These are phyloP conservation scores for Ogataea pini DNA, from an alignment of 805 yeast species.

Conservation along the genomic window DNA sequence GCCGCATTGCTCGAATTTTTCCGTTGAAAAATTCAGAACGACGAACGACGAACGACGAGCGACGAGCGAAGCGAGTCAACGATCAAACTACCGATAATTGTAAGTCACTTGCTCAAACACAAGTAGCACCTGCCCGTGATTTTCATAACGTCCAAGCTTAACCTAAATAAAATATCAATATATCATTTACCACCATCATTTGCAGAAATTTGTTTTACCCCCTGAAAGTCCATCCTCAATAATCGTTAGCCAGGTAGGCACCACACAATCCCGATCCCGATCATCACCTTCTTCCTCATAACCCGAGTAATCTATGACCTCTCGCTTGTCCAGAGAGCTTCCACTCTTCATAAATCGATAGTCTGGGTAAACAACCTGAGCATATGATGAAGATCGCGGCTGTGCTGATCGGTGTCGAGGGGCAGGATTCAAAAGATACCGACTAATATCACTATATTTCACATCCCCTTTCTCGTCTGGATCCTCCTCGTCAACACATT, in stretches of 20 bases:
- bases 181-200: too few species aligned
- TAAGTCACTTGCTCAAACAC: too few species aligned
- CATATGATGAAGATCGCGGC: conserved; percentile 18
- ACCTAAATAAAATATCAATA: too few species aligned
- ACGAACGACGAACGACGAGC: not conserved
- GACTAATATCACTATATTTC: conserved; percentile 11
- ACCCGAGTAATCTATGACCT: not conserved
- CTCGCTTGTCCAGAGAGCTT: conserved; percentile 5
- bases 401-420: not conserved
- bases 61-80: not conserved
- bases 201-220: conserved; percentile 7
- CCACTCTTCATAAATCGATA: conserved; percentile 2
- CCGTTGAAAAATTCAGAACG: not conserved
- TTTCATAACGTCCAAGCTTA: too few species aligned
- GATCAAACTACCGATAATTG: too few species aligned
- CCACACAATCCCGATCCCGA: conserved; percentile 6
- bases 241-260: conserved; percentile 11
- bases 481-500: conserved; percentile 11
- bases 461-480: conserved; percentile 7
- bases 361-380: conserved; percentile 27
- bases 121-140: too few species aligned
- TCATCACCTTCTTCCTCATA: conserved; percentile 1
- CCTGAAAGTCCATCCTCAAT: conserved; percentile 9
- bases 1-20: not conserved
- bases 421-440: conserved; percentile 1